These are phyloP conservation scores for Rheum nobile DNA, from an alignment of 148 eudicot species.

Conservation along the genomic window DNA sequence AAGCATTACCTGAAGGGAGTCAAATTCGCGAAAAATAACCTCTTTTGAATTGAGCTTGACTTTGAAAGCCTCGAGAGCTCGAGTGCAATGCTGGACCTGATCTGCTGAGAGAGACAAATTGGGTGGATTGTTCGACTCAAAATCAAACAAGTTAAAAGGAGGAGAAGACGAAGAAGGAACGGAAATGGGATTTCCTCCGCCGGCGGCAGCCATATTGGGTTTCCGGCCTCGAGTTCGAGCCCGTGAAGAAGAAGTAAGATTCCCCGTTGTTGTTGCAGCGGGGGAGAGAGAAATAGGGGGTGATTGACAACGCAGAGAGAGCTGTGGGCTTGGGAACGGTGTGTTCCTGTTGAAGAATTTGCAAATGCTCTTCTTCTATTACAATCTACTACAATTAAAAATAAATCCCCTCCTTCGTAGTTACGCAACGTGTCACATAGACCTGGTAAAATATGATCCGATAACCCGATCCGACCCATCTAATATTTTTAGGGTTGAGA, in stretches of 20 bases:
- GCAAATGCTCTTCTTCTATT: too few species aligned
- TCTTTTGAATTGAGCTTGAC: constrained; percentile 27
- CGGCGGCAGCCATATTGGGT: constrained; percentile 45
- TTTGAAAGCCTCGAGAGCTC: constrained; percentile 43
- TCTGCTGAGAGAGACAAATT: constrained; percentile 31
- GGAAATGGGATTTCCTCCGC: constrained; percentile 12
- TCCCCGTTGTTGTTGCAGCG: constrained; percentile 30
- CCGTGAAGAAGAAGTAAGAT: constrained; percentile 14
- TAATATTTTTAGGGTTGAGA: too few species aligned
- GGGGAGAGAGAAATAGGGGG: not conserved
- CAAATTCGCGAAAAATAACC: constrained; percentile 45
- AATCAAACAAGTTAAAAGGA: constrained; percentile 12
- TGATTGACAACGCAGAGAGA: not conserved
- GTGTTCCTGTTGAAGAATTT: too few species aligned
- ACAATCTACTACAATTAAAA: too few species aligned
- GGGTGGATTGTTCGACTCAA: constrained; percentile 23
- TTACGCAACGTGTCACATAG: too few species aligned
- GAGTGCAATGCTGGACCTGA: constrained; percentile 39
- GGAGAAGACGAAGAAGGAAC: constrained; percentile 17
- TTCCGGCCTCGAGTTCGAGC: constrained; percentile 28
- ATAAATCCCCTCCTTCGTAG: too few species aligned
- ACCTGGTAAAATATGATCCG: too few species aligned
- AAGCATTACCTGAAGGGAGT: constrained; percentile 37
- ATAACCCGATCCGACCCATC: too few species aligned
- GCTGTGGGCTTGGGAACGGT: too few species aligned